Evolutionary conservation across 2,329 filamentous ascomycete genomes (phyloP).

Genomic region (Alternaria hordeiaustralica): DNA sequence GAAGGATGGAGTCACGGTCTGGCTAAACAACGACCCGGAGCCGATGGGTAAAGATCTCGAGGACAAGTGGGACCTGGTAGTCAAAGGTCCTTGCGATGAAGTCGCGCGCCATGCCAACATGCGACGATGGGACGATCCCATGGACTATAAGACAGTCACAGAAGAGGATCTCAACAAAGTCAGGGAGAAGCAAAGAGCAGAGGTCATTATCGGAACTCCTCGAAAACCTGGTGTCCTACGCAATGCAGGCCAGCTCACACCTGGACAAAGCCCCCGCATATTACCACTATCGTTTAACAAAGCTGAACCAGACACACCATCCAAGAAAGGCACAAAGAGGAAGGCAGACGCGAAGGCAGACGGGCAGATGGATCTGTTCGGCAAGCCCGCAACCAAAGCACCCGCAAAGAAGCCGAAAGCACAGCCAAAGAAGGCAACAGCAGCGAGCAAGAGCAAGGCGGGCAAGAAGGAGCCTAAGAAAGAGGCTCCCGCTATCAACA

Average conservation of each 20-base stretch:
- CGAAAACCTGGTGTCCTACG: constrained; percentile 37
- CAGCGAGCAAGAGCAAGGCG: constrained; percentile 30
- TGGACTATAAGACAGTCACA: constrained; percentile 42
- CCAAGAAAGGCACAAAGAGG: constrained; percentile 42
- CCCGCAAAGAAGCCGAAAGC: constrained; percentile 31
- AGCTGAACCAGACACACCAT: constrained; percentile 37
- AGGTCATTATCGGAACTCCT: constrained; percentile 44
- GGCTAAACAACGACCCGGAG: constrained; percentile 90
- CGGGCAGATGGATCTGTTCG: constrained; percentile 27
- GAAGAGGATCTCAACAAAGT: constrained; percentile 42
- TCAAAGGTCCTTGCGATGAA: constrained; percentile 85
- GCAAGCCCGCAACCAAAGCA: constrained; percentile 31
- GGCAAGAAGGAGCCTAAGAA: constrained; percentile 35
- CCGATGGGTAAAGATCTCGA: constrained; percentile 85
- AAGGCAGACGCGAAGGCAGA: constrained; percentile 38
- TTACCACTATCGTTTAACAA: constrained; percentile 29
- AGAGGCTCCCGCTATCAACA: constrained; percentile 31
- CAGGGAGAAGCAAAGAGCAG: constrained; percentile 40
- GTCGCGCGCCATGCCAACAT: constrained; percentile 76
- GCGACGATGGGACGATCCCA: constrained; percentile 62
- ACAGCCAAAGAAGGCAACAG: constrained; percentile 38
- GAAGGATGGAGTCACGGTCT: constrained; percentile 84
- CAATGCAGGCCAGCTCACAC: constrained; percentile 44
- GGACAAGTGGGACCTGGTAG: constrained; percentile 90
- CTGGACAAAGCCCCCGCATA: constrained; percentile 45